Evolutionary conservation across 768 basidiomycete genomes (phyloP), one percentile per base, ranked within the genome.

Genomic region (Tricholoma matsutake): DNA sequence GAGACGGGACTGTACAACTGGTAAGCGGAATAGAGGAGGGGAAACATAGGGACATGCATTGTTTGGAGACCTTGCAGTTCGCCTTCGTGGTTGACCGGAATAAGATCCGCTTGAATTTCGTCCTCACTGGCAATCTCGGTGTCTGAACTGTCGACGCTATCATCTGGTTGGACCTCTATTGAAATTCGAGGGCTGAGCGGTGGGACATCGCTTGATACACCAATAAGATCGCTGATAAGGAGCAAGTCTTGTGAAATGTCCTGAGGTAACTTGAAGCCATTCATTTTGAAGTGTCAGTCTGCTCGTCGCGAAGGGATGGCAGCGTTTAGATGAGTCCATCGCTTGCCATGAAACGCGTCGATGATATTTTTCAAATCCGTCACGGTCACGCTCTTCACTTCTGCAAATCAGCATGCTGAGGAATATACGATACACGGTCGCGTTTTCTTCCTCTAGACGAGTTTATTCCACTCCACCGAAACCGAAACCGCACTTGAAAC

Each of bases 231-330:
- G 53, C 84, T 86, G 39, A 92, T 92, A 43, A 92, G 79, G 39
- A 90, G 78, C 20, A 93, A 74, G 68, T 93, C 91, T 68, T 91
- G 91, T 9, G 91, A 83, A 18, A 91, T 73, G 18, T 65, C 68
- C n/a, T 78, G 76, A 29, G 90, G 90, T 8, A 83, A 67, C 67
- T 84, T 85, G 79, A 91, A 92, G 47, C 63, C 60, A 63, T 77
- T 72, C 76, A 79, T 80, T 61, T 58, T 61, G 58, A 51, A 58
- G 28, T 31, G 13, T 6, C 28, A 25, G 55, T 25, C 37, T 43
- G 54, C 47, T 25, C 22, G 22, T 31, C 34, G 39, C 22, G 52
- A 54, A 28, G 22, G 35, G 35, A 37, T 14, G 28, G 32, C 10
- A 39, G 22, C 43, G 43, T 39, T n/a, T 10, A n/a, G 35, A 31